Base-by-base conservation (phyloP, 345 rosid genomes). In the Chamaenerion angustifolium region DNA sequence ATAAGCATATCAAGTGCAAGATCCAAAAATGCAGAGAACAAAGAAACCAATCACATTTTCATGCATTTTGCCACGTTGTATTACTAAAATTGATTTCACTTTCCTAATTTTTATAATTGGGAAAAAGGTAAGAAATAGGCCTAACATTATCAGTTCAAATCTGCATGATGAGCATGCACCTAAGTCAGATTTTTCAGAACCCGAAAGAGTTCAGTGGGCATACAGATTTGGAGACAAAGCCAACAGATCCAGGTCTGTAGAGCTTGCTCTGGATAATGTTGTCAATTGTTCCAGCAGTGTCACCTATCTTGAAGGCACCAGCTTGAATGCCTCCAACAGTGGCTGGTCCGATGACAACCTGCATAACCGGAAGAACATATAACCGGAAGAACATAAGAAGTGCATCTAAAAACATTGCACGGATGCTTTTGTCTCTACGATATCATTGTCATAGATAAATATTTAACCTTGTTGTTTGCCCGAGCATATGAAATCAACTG, bases 311-410 rank as follows among this genome's bases (percentile, higher is more conserved):
- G 71, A 90, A 86, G 52, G 98, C 96, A 61, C 98, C 98, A 63
- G 89, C 98, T 76, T 86, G 96, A 65, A 86, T 65, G 56, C 98
- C 98, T 70, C 98, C 98, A 49, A 90, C 98, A 12, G 98, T 86
- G 59, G 98, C 98, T 15, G 98, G 98, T 56, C 98, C 98, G 54
- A 90, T 81, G 60, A 90, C 88, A 79, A 90, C 98, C 98, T 90
- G 69, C 48, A 66, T 31, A 31, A 31, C 37, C 7, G 37, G 37
- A 31, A 31, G 37, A 31, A 31, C 6, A 31, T 31, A 31, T 31
- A 31, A 31, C 37, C 7, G 37, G 37, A 31, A 31, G 37, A 31
- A 31, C 6, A 31, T 31, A 31, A 31, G 2, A 31, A 31, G 37
- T 31, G 8, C 8, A 31, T 31, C 5, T 31, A 31, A 31, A 31